Percentiles rank a stretch among this genome's conserved stretches.
phyloP scores from a whole-genome alignment of 306 rosid species.

The Sicyos baderoa region DNA sequence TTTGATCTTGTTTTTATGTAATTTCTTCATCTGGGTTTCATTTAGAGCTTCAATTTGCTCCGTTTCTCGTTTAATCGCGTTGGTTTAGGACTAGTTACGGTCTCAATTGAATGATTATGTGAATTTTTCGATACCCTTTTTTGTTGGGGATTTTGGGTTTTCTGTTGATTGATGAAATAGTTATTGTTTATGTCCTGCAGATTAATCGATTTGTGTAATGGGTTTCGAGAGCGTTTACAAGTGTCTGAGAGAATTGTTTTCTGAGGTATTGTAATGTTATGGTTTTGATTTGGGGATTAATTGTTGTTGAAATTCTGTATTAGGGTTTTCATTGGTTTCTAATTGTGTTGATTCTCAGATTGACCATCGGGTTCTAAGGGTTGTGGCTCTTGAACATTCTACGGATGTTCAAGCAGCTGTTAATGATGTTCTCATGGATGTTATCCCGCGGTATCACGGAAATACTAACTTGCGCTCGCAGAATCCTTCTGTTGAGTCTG shows the following conservation, averaged over 20 bases:
- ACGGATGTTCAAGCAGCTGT: slow-evolving; percentile 66
- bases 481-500: too few species aligned
- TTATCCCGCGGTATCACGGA: slow-evolving; percentile 34
- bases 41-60: neutral
- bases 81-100: neutral
- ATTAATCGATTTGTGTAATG: neutral
- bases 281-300: neutral
- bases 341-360: slow-evolving; percentile 33
- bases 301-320: neutral
- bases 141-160: neutral
- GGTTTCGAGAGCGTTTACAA: slow-evolving; percentile 9
- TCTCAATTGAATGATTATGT: neutral
- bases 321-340: neutral
- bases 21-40: neutral
- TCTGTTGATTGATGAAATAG: neutral
- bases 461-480: too few species aligned
- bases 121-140: neutral
- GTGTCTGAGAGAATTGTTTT: slow-evolving; percentile 9
- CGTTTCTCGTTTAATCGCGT: neutral
- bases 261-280: slow-evolving; percentile 11
- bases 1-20: neutral
- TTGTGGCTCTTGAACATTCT: slow-evolving; percentile 73
- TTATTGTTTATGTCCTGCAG: slow-evolving; percentile 1
- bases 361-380: slow-evolving; percentile 65
- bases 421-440: slow-evolving; percentile 45